Evolutionary conservation across 345 rosid genomes (phyloP).

Genomic region (Gossypium rotundifolium): DNA sequence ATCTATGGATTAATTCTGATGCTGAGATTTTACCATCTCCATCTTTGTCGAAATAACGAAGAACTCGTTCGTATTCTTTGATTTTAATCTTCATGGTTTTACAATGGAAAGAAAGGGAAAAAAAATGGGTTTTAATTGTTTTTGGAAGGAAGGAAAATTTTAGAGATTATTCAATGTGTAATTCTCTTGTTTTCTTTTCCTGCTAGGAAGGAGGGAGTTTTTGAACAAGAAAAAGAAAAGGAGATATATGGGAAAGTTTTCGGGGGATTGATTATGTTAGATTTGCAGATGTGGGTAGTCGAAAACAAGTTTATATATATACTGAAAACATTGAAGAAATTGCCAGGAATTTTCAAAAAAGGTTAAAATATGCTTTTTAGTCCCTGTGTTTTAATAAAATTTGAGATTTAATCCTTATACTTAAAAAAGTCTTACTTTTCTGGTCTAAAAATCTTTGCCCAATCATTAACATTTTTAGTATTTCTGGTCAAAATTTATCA

Average conservation of each 20-base stretch:
- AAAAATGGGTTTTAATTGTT: too few species aligned
- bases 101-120: not conserved
- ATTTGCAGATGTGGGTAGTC: not conserved
- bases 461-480: too few species aligned
- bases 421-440: too few species aligned
- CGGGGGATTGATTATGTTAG: not conserved
- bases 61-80: constrained; percentile 18
- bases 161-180: too few species aligned
- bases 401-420: too few species aligned
- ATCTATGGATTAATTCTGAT: constrained; percentile 25
- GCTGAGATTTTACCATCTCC: constrained; percentile 49
- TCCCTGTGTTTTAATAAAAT: too few species aligned
- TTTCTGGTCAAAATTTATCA: too few species aligned
- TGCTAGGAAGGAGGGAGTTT: not conserved
- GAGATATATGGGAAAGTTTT: not conserved
- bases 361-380: too few species aligned
- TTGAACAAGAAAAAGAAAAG: not conserved
- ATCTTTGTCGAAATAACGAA: constrained; percentile 31
- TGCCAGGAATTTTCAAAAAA: constrained; percentile 8
- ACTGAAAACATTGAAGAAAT: not conserved
- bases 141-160: too few species aligned
- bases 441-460: too few species aligned
- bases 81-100: not conserved
- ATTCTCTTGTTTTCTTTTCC: too few species aligned
- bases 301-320: not conserved